A percentile compares a stretch with the other conserved stretches of the same genome.
Conservation (phyloP, 2,329 filamentous ascomycete species). For the Scedosporium minutisporum region DNA sequence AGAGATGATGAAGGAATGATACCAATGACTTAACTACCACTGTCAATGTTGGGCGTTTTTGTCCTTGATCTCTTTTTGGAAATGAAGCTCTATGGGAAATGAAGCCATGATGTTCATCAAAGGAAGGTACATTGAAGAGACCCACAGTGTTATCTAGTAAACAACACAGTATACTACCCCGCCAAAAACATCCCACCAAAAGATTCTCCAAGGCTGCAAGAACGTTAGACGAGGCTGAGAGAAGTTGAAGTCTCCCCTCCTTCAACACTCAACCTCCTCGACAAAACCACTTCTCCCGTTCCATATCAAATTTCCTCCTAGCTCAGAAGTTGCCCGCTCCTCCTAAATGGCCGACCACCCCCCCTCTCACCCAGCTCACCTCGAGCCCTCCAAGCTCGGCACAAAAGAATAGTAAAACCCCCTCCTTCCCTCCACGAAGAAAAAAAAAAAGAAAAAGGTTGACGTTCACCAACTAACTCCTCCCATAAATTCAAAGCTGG, state of each 20-base stretch:
- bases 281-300: neutral
- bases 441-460: neutral
- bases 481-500: constrained; percentile 45
- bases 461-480: neutral
- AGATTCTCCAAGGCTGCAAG: neutral
- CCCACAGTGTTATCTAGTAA: neutral
- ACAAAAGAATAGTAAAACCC: constrained; percentile 71
- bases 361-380: constrained; percentile 45
- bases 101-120: too few relatives aligned
- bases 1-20: too few relatives aligned
- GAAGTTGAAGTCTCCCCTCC: neutral
- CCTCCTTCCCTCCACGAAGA: neutral
- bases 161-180: neutral
- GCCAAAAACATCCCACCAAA: neutral
- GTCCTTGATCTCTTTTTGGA: too few relatives aligned
- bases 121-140: too few relatives aligned
- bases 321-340: neutral
- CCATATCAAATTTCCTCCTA: neutral
- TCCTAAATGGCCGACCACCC: neutral
- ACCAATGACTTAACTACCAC: too few relatives aligned
- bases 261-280: neutral
- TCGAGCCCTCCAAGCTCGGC: constrained; percentile 70
- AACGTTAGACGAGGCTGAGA: neutral
- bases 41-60: too few relatives aligned
- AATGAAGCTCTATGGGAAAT: too few relatives aligned